Base-by-base conservation (phyloP, 108 stramenopile genomes). In the Aureococcus anophagefferens region DNA sequence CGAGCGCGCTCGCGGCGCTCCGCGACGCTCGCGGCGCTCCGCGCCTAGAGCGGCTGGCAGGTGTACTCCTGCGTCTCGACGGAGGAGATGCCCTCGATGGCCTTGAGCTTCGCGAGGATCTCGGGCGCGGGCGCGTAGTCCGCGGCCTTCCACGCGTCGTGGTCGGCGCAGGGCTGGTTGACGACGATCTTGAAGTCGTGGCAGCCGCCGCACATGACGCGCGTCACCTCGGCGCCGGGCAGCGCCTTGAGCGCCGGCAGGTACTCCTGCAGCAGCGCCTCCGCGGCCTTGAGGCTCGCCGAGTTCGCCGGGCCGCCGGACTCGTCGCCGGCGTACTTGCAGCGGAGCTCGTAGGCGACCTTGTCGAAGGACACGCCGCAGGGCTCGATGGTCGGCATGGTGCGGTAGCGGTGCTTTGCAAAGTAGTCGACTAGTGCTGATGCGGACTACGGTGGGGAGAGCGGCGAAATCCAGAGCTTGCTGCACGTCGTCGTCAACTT, bases 61-160 rank as follows among this genome's bases (percentile, higher is more conserved):
- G 76, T 77, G 66, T 65, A 70, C 65, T 72, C 64, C 72, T 77
- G 75, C 33, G 75, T 76, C 65, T 76, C 76, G 40, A 77, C 70
- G n/a, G 35, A 35, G 11, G 76, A 35, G 25, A 77, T 63, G 29
- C 76, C 76, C 30, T 66, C 46, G 51, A 77, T 77, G 28, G 51
- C 67, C 72, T 72, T 45, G 45, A 71, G 31, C 51, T 67, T 68
- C 25, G 76, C 63, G 35, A 77, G 46, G 76, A 77, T 72, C 29
- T 66, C 31, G 30, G 66, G 66, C 66, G 72, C 76, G 5, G 76
- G 76, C 32, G 70, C 46, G 72, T 69, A 73, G 31, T 31, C 64
- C 25, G 66, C 33, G 30, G 33, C 72, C 14, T 64, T 68, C 76
- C 72, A 77, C 32, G 40, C 66, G 25, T 35, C 67, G 46, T 66